Evolutionary conservation across 257 asterid species (phyloP), one percentile per base, ranked within the genome.

Genomic region (Solanum ossicruentum): DNA sequence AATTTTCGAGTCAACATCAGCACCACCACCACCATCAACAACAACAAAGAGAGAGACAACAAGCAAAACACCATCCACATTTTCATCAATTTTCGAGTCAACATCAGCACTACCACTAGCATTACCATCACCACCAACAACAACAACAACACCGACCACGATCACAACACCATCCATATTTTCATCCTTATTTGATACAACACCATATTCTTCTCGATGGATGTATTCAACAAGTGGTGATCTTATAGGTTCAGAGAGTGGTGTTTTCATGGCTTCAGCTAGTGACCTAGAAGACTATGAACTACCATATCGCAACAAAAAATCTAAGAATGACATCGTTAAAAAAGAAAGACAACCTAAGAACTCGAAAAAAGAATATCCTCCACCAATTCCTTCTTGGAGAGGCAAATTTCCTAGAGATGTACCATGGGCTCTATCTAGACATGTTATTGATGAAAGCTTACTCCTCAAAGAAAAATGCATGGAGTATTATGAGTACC

Each of bases 201-300:
- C 78, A 12, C 71, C 79, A 45, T 45, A 36, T 15, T 77, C 87
- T 10, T 57, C 80, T 6, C 58, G 65, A 36, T 84, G 87, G 87
- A 73, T 82, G 28, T 28, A 41, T 18, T 84, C 84, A 1, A 77
- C 84, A 32, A 77, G 73, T 7, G 84, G 84, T 0, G 87, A 84
- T 82, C 58, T 84, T 3, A 65, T 84, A n/a, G 87, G 87, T 28
- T 20, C 84, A 47, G 87, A 84, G 12, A 78, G 87, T 43, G 87
- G 84, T 12, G 87, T 84, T 28, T 79, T 71, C 70, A 61, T 77
- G 87, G 7, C 16, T 7, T 72, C 67, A 0, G 7, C 51, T 16
- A 16, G 12, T 69, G 77, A 69, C 16, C 60, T 21, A 7, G 84
- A 75, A 73, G 83, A 43, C 1, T n/a, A 26, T 2, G 47, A 67